Evolutionary conservation across 345 rosid species (phyloP).

Genomic region (Eucalyptus urophylla): DNA sequence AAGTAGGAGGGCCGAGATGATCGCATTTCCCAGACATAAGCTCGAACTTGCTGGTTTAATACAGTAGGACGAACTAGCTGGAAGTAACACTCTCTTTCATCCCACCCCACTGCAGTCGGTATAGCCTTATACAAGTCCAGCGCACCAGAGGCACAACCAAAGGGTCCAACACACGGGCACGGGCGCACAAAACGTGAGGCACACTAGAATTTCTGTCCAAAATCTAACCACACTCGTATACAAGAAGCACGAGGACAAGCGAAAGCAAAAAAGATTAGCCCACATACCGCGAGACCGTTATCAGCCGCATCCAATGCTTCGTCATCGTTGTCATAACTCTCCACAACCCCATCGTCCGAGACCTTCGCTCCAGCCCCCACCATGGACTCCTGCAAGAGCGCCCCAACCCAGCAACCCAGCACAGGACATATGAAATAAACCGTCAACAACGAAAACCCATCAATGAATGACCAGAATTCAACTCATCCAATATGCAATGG

Average conservation of each 20-base stretch:
- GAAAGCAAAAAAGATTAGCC: neutral
- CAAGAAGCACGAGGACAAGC: neutral
- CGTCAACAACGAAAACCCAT: neutral
- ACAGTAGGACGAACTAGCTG: rapidly evolving
- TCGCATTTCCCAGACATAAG: neutral
- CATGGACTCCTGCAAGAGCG: constrained; percentile 36
- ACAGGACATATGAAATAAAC: neutral
- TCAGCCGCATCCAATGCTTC: constrained; percentile 73
- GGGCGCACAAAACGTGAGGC: neutral
- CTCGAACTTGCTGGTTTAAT: neutral
- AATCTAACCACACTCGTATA: neutral
- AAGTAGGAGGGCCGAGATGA: neutral
- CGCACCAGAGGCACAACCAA: neutral
- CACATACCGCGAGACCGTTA: constrained; percentile 51
- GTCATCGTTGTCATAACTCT: constrained; percentile 72
- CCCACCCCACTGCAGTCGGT: neutral
- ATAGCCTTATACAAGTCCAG: neutral
- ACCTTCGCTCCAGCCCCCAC: constrained; percentile 49
- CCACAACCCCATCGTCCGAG: constrained; percentile 65
- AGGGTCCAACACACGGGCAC: neutral
- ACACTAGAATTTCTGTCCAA: neutral
- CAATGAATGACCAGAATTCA: neutral
- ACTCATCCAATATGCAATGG: neutral
- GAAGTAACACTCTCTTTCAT: neutral
- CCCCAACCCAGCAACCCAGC: neutral